phyloP scores from a whole-genome alignment of 805 yeast species.

The Candida maris region DNA sequence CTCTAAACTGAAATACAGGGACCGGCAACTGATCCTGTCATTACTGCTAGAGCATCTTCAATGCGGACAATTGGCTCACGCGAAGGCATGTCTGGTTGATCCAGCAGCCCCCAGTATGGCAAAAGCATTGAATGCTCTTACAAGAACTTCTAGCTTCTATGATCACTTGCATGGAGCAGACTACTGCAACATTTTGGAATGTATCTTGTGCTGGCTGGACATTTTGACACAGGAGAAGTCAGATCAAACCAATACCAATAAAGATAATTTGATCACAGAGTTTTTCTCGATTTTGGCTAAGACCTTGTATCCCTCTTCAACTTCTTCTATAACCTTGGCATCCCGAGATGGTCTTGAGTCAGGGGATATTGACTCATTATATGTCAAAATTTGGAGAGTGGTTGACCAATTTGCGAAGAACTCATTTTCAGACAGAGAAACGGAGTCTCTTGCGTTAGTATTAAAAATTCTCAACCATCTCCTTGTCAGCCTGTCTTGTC shows the following conservation, averaged over 20 bases:
- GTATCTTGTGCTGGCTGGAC: slow-evolving; percentile 14
- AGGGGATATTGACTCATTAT: not conserved
- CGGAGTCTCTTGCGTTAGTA: slow-evolving; percentile 25
- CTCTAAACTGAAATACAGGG: slow-evolving; percentile 23
- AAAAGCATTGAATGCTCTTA: slow-evolving; percentile 25
- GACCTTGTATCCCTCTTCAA: slow-evolving; percentile 19
- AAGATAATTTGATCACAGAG: slow-evolving; percentile 22
- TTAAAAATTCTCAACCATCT: slow-evolving; percentile 46
- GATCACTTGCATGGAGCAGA: slow-evolving; percentile 22
- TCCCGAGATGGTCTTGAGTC: not conserved
- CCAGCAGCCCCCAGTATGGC: slow-evolving; percentile 32
- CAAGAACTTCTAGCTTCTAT: slow-evolving; percentile 22
- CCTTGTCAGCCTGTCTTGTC: slow-evolving; percentile 39
- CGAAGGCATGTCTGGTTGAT: slow-evolving; percentile 13
- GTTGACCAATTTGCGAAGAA: slow-evolving; percentile 13
- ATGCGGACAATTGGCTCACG: slow-evolving; percentile 6
- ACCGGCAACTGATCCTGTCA: slow-evolving; percentile 23
- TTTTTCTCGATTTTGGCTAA: slow-evolving; percentile 15
- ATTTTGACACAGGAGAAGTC: slow-evolving; percentile 7
- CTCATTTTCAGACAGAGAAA: slow-evolving; percentile 23
- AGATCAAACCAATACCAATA: slow-evolving; percentile 3
- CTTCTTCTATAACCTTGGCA: slow-evolving; percentile 15
- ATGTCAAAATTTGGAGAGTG: slow-evolving; percentile 11
- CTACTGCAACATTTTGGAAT: slow-evolving; percentile 15
- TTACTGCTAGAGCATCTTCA: slow-evolving; percentile 17